Evolutionary conservation across 2,329 filamentous ascomycete genomes (phyloP).

Genomic region (Trichoderma endophyticum): DNA sequence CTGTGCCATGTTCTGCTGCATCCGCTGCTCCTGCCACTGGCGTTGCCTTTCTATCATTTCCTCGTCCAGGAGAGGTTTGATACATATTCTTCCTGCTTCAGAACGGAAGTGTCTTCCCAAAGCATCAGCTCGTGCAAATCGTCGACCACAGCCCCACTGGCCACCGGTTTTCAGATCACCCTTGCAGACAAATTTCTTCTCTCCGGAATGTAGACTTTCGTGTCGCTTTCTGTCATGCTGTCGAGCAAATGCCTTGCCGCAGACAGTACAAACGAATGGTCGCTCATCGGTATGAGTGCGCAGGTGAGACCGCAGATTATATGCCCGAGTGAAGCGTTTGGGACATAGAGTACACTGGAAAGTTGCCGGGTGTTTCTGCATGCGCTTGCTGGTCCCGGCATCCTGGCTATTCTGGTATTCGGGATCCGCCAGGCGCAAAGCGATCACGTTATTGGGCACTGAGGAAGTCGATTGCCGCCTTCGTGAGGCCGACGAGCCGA

Average conservation of each 20-base stretch:
- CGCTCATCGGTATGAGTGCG: constrained; percentile 96
- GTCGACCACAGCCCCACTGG: constrained; percentile 87
- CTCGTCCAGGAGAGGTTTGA: constrained; percentile 94
- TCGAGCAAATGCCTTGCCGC: constrained; percentile 93
- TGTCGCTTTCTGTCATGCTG: constrained; percentile 97
- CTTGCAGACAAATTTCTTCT: constrained; percentile 98
- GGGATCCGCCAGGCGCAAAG: constrained; percentile 87
- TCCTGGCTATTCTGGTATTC: constrained; percentile 68
- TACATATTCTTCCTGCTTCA: constrained; percentile 92
- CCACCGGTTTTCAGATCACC: constrained; percentile 80
- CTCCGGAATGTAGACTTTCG: constrained; percentile 90
- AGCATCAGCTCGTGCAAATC: constrained; percentile 93
- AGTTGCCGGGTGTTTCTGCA: constrained; percentile 95
- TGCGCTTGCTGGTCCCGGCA: constrained; percentile 67
- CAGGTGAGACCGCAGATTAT: constrained; percentile 92
- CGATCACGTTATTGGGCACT: constrained; percentile 64
- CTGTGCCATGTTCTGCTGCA: constrained; percentile 62
- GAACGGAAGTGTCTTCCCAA: constrained; percentile 92
- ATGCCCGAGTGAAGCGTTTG: constrained; percentile 93
- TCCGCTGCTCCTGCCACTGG: constrained; percentile 68
- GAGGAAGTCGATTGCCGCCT: constrained; percentile 62
- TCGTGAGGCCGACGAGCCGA: constrained; percentile 34
- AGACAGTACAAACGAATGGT: constrained; percentile 95
- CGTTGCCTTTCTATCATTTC: constrained; percentile 81
- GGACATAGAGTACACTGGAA: constrained; percentile 94